Evolutionary conservation across 2,329 filamentous ascomycete genomes (phyloP).

Genomic region (Talaromyces amestolkiae): DNA sequence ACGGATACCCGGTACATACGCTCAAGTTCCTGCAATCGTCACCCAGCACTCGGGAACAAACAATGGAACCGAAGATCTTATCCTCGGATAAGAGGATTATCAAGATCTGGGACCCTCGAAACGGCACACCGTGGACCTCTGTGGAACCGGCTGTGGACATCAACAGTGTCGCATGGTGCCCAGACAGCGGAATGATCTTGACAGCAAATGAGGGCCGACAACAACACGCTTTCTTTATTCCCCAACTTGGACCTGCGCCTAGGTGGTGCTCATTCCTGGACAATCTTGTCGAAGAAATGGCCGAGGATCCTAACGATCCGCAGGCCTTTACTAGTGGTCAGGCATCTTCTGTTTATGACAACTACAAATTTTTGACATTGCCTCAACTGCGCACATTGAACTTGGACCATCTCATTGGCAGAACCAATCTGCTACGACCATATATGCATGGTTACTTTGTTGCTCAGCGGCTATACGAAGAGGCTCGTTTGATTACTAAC

Average conservation of each 20-base stretch:
- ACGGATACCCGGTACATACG: constrained; percentile 87
- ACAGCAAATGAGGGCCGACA: constrained; percentile 96
- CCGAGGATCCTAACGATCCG: constrained; percentile 69
- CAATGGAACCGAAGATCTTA: constrained; percentile 69
- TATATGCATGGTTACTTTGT: constrained; percentile 99
- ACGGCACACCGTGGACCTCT: constrained; percentile 88
- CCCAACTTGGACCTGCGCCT: constrained; percentile 86
- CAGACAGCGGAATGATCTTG: constrained; percentile 87
- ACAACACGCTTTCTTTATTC: constrained; percentile 92
- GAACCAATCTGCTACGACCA: constrained; percentile 81
- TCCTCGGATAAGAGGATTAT: constrained; percentile 94
- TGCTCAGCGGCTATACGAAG: constrained; percentile 89
- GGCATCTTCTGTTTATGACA: constrained; percentile 83
- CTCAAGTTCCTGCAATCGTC: constrained; percentile 66
- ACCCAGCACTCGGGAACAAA: constrained; percentile 69
- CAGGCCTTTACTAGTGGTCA: constrained; percentile 48
- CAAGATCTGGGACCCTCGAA: constrained; percentile 87
- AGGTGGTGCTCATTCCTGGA: constrained; percentile 97
- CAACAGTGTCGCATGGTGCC: constrained; percentile 90
- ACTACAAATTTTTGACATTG: constrained; percentile 95
- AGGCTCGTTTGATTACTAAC: constrained; percentile 87
- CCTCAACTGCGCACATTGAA: constrained; percentile 83
- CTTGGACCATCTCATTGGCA: constrained; percentile 83
- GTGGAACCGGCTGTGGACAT: constrained; percentile 93
- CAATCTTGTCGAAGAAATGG: constrained; percentile 98